Conservation (phyloP, 2,329 filamentous ascomycete species). For the Paecilomyces fulvus region DNA sequence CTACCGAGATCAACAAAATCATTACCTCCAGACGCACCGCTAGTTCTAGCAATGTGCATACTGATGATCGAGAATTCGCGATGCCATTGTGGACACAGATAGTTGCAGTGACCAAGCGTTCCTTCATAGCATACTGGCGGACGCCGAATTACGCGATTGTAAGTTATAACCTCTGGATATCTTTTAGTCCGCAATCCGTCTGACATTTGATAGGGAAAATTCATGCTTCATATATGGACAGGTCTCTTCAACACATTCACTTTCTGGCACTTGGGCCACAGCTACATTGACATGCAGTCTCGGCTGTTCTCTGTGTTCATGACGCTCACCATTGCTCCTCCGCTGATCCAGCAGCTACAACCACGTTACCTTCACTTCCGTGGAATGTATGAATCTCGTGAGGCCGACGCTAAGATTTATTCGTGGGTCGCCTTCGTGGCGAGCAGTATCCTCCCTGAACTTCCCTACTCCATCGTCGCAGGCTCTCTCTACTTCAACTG, state of each 20-base stretch:
- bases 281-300: conserved; percentile 57
- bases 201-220: conserved; percentile 43
- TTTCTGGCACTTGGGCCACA: conserved; percentile 54
- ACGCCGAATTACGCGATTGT: conserved; percentile 50
- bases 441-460: conserved; percentile 57
- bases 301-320: conserved; percentile 70
- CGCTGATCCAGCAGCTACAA: conserved; percentile 68
- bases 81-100: conserved; percentile 51
- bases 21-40: conserved; percentile 37
- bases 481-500: conserved; percentile 57
- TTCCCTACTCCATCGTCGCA: conserved; percentile 60
- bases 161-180: conserved; percentile 5
- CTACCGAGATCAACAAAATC: conserved; percentile 46
- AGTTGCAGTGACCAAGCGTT: conserved; percentile 45
- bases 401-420: conserved; percentile 73
- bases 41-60: conserved; percentile 30
- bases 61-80: conserved; percentile 54
- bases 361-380: conserved; percentile 61
- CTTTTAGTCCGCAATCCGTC: background rate
- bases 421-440: conserved; percentile 64
- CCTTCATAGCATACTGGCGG: conserved; percentile 58
- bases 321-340: conserved; percentile 65
- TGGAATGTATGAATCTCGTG: conserved; percentile 61
- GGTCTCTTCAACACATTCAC: conserved; percentile 64
- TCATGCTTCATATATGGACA: conserved; percentile 53